Evolutionary conservation across 257 asterid genomes (phyloP).

Genomic region (Mitragyna speciosa): DNA sequence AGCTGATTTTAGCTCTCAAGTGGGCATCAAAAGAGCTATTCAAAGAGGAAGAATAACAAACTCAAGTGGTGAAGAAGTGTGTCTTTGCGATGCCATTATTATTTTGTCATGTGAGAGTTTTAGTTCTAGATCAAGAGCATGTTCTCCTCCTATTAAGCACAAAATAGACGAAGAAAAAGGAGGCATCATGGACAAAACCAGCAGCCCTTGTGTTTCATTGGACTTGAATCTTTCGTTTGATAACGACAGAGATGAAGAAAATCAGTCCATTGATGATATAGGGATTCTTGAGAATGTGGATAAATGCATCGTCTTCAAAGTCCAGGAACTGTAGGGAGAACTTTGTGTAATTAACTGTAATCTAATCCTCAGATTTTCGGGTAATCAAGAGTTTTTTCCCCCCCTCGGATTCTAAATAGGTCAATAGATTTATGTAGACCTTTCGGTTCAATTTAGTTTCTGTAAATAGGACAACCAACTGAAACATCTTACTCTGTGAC

Average conservation of each 20-base stretch:
- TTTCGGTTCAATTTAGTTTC: slow-evolving; percentile 3
- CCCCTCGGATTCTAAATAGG: not conserved
- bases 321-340: slow-evolving; percentile 19
- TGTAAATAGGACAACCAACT: not conserved
- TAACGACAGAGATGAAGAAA: slow-evolving; percentile 27
- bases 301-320: slow-evolving; percentile 48
- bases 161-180: slow-evolving; percentile 23
- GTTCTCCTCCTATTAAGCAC: slow-evolving; percentile 55
- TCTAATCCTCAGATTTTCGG: slow-evolving; percentile 5
- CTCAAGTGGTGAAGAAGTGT: slow-evolving; percentile 47
- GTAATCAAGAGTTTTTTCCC: not conserved
- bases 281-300: slow-evolving; percentile 67
- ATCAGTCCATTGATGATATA: slow-evolving; percentile 37
- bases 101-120: slow-evolving; percentile 56
- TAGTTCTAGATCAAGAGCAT: slow-evolving; percentile 40
- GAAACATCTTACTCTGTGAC: not conserved
- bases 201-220: slow-evolving; percentile 34
- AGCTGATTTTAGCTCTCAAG: slow-evolving; percentile 43
- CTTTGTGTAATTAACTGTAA: not conserved
- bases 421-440: not conserved
- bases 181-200: not conserved
- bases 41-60: slow-evolving; percentile 48
- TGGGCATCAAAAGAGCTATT: slow-evolving; percentile 52
- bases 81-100: slow-evolving; percentile 66
- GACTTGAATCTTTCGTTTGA: slow-evolving; percentile 59